Evolutionary conservation across 139 green algal species (phyloP).

Genomic region (Zygnema circumcarinatum): DNA sequence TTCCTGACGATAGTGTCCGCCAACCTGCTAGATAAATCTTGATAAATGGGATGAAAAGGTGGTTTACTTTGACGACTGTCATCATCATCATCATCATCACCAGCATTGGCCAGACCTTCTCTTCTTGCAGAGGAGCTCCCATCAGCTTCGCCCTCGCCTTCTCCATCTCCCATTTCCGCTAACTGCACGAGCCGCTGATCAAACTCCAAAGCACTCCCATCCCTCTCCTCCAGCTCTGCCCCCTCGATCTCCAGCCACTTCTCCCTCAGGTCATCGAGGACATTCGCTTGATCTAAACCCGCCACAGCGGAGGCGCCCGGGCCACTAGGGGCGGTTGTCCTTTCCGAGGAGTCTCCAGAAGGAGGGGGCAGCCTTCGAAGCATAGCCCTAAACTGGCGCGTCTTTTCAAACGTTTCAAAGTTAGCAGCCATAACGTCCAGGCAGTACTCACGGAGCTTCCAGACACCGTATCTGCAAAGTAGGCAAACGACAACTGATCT

Average conservation of each 20-base stretch:
- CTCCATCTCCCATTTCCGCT: conserved; percentile 14
- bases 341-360: conserved; percentile 16
- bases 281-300: conserved; percentile 29
- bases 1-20: no score
- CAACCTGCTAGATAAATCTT: no score
- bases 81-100: no score
- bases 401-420: conserved; percentile 55
- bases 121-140: no score
- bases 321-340: conserved; percentile 30
- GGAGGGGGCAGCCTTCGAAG: conserved; percentile 24
- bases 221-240: conserved; percentile 53
- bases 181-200: conserved; percentile 24
- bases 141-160: background rate
- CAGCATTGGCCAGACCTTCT: no score
- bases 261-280: conserved; percentile 57
- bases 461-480: conserved; percentile 55
- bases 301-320: background rate
- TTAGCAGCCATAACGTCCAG: conserved; percentile 53
- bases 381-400: conserved; percentile 32
- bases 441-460: conserved; percentile 51
- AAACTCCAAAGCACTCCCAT: conserved; percentile 49
- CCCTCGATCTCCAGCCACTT: conserved; percentile 61
- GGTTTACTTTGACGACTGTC: no score
- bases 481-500: no score
- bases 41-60: no score